Evolutionary conservation across 768 basidiomycete genomes (phyloP).

Genomic region (Suillus subaureus): DNA sequence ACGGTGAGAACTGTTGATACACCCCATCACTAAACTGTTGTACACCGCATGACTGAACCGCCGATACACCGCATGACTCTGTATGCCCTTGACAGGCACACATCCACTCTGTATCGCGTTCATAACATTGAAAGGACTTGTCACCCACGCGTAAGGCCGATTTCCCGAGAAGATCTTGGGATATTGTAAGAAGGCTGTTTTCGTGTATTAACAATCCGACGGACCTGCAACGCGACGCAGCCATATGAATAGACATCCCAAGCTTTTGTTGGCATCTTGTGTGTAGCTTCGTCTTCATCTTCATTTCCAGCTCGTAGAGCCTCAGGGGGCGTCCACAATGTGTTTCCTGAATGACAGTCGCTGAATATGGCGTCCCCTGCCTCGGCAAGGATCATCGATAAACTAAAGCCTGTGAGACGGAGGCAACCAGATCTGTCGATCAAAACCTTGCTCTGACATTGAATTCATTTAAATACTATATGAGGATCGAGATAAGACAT

Average conservation of each 20-base stretch:
- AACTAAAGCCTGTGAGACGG: constrained; percentile 39
- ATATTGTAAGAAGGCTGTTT: not conserved
- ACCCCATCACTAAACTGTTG: too few species aligned
- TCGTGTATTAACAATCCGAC: not conserved
- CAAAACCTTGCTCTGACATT: constrained; percentile 36
- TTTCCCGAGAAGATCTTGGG: constrained; percentile 29
- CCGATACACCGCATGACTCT: too few species aligned
- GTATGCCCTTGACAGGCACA: not conserved
- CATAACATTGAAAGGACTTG: constrained; percentile 11
- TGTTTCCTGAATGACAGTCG: constrained; percentile 10
- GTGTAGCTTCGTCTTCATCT: not conserved
- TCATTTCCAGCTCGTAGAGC: constrained; percentile 1
- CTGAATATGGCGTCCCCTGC: constrained; percentile 28
- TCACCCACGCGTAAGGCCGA: constrained; percentile 19
- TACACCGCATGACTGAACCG: too few species aligned
- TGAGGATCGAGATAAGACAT: constrained; percentile 4
- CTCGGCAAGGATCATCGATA: constrained; percentile 34
- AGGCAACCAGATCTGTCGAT: constrained; percentile 34
- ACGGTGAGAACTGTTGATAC: not conserved
- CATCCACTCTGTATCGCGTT: too few species aligned
- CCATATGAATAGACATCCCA: constrained; percentile 5
- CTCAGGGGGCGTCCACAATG: constrained; percentile 21
- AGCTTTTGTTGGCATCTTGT: constrained; percentile 19
- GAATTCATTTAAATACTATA: constrained; percentile 1
- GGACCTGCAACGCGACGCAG: not conserved